Base-by-base conservation (phyloP, 495 filamentous ascomycete species). In the Glutinoglossum americanum region DNA sequence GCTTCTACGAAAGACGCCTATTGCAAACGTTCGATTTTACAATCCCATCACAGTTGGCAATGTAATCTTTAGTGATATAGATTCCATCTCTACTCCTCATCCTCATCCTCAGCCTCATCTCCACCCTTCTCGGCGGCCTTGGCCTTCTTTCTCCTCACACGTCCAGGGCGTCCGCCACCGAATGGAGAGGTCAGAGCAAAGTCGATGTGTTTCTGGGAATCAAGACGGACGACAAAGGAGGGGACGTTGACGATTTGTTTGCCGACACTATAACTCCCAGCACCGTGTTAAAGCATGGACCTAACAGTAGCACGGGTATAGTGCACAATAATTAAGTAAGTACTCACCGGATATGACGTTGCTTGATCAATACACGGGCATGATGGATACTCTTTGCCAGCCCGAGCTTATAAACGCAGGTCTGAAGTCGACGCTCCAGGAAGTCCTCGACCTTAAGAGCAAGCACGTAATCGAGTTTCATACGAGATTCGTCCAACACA, bases 391-490 rank as follows among this genome's bases (percentile, higher is more conserved):
- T 93, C 84, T 98, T 98, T 73, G 92, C 92, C 61, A 98, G 85
- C 70, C 92, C 92, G 64, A 98, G 92, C 81, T 97, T 96, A 84
- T 94, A 97, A 71, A 98, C 92, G 68, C 92, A 95, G 65, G 92
- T 98, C 81, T 98, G 78, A 64, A 98, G 89, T 76, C 92, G 87
- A 67, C 92, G 89, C 83, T 98, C 92, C 75, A 98, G 80, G 83
- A 98, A 98, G 72, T 98, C 92, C 73, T 98, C 93, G 67, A 85
- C 82, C 77, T 89, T 89, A 61, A 98, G 84, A 72, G 92, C 92
- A 67, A 98, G 79, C 69, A 98, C 92, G 85, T 98, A 98, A 93
- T 98, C 92, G 78, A 98, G 89, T 85, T 95, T 98, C 93, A 97
- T 98, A 81, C 93, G 92, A 72, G 87, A 85, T 80, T 98, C 92